Evolutionary conservation across 805 yeast species (phyloP).

Genomic region (Lipomyces lipofer): DNA sequence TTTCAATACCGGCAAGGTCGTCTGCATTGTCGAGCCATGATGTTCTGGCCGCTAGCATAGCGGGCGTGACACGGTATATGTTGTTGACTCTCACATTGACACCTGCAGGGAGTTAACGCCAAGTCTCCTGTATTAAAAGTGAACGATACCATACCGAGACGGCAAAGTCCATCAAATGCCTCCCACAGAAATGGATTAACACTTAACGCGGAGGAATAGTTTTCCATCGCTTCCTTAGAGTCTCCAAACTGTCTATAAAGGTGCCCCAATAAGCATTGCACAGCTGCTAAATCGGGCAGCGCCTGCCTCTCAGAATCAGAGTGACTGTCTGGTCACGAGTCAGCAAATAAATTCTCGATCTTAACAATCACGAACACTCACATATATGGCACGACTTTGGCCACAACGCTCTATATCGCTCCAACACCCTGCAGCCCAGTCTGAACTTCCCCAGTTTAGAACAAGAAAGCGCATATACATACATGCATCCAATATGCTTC

Average conservation of each 20-base stretch:
- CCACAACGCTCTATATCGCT: conserved; percentile 17
- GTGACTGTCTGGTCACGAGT: conserved; percentile 13
- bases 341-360: neutral
- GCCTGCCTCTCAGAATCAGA: conserved; percentile 31
- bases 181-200: conserved; percentile 83
- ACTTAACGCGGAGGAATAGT: conserved; percentile 67
- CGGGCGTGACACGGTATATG: conserved; percentile 33
- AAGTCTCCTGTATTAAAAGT: too few species aligned
- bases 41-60: conserved; percentile 27
- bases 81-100: conserved; percentile 61
- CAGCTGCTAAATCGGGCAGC: conserved; percentile 69
- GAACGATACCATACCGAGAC: conserved; percentile 20
- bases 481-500: conserved; percentile 72
- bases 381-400: conserved; percentile 22
- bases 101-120: conserved; percentile 50
- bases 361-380: conserved; percentile 3
- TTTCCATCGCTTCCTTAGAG: conserved; percentile 60
- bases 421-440: conserved; percentile 50
- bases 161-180: conserved; percentile 72
- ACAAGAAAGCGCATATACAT: conserved; percentile 69
- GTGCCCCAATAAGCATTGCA: conserved; percentile 69
- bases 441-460: conserved; percentile 53
- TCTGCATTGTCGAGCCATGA: conserved; percentile 26
- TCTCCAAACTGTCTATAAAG: conserved; percentile 62
- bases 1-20: conserved; percentile 12